Evolutionary conservation across 805 yeast species (phyloP), one percentile per base, ranked within the genome.

Genomic region (Candida dajiaensis): DNA sequence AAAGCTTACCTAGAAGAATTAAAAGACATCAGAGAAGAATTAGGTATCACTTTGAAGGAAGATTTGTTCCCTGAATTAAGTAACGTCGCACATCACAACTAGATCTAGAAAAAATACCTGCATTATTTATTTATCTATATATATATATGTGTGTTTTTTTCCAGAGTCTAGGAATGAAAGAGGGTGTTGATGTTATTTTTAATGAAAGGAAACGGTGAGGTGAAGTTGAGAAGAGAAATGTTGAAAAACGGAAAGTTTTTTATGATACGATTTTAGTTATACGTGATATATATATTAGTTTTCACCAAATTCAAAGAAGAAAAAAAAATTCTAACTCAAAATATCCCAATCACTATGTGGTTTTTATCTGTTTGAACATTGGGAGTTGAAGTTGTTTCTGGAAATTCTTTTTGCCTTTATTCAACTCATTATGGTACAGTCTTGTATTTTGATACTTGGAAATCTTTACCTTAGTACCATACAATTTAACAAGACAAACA

Each of bases 1-100:
- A 79, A 85, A 62, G 97, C 97, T 55, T 94, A 94, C 78, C 82
- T 94, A 59, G 96, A 87, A 51, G 99, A 92, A 71, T 81, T 94
- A 66, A 87, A 87, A 74, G 94, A 81, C 51, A 79, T 88, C 56
- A 89, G 97, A 76, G 77, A 84, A 68, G 96, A 90, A 69, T 80
- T 94, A 62, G 98, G 97, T 58, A 77, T 90, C 66, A 92, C 92
- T 58, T 80, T 90, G 67, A 87, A 87, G 75, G 97, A 90, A 74
- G 96, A 87, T 61, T 77, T 90, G 63, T 89, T 79, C 71, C 71
- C 73, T 53, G 69, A 63, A 55, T 48, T 58, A 47, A 54, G 49
- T 40, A 52, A 53, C 50, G 45, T 38, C 44, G 48, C 50, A 41
- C 62, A 57, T 46, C 42, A 48, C 53, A 59, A 59, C 50, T 59